Evolutionary conservation across 78 protist species (phyloP), one percentile per base, ranked within the genome.

Genomic region (Paulinella micropora): DNA sequence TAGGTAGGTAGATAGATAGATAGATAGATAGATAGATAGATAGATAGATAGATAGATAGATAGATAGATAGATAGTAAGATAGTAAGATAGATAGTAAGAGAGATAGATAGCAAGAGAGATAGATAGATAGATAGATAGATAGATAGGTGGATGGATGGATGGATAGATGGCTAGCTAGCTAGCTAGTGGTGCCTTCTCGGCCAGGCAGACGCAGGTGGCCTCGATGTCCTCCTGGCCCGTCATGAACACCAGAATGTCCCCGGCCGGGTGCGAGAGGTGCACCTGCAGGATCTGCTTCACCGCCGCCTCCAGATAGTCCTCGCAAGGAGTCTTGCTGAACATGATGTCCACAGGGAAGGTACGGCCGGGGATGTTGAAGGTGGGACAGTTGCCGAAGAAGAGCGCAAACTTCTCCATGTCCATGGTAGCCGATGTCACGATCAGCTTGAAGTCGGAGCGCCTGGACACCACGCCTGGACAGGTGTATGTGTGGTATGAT

Each of bases 161-260:
- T 82, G 23, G 4, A 36, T 82, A 82, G 4, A 82, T 82, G 9
- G 4, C 9, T 26, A 28, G 9, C 35, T 35, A 34, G 41, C 9
- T 86, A 9, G 69, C 9, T 86, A 31, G 35, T 9, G 81, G 77
- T 67, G 28, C 26, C 28, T 95, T 31, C 77, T 95, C 97, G 4
- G 88, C 86, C 28, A 96, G 34, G 36, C 89, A 91, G 0, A 88
- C 87, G 86, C 98, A 96, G 37, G 97, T 89, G 28, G 89, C 88
- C 51, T 96, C 97, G 39, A 98, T 96, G 90, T 98, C 99, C 41
- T 96, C 99, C 88, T 98, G 99, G 31, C 99, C 99, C 29, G 99
- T 96, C 98, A 98, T 96, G 91, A 98, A 98, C 26, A 96, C 92
- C 81, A 98, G 94, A 29, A 98, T 97, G 92, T 98, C 99, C 15